A percentile compares a stretch with the other conserved stretches of the same genome.
Evolutionary conservation across 441 rosid genomes (phyloP).

Genomic region (Corymbia citriodora): DNA sequence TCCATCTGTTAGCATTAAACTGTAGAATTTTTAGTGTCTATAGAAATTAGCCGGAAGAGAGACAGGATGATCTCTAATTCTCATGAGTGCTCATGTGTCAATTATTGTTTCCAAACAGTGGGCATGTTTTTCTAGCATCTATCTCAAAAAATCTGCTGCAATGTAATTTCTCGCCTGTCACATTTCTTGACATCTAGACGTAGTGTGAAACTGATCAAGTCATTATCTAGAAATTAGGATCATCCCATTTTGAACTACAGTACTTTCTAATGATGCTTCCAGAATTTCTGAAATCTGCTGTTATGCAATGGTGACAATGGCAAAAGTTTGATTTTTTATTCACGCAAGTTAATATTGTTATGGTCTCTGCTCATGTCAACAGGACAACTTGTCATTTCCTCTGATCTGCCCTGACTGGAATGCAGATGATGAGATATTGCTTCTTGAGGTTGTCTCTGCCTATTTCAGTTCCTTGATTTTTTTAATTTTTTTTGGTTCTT

Average conservation of each 20-base stretch:
- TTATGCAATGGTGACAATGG: neutral
- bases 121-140: neutral
- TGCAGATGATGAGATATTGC: conserved; percentile 95
- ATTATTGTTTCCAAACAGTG: neutral
- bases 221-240: neutral
- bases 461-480: neutral
- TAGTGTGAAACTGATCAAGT: neutral
- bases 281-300: neutral
- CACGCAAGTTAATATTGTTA: neutral
- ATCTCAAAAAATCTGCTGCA: neutral
- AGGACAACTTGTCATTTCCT: conserved; percentile 86
- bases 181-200: neutral
- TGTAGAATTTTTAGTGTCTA: neutral
- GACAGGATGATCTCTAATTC: neutral
- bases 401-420: conserved; percentile 93
- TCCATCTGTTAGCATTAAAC: neutral
- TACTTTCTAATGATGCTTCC: neutral
- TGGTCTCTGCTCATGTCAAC: conserved; percentile 14
- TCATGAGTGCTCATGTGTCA: neutral
- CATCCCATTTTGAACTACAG: neutral
- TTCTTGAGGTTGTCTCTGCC: conserved; percentile 59
- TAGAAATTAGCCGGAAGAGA: neutral
- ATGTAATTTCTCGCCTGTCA: neutral
- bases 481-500: neutral
- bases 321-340: neutral